Conservation (phyloP, 2,329 filamentous ascomycete genomes). For the Fusarium albidum region DNA sequence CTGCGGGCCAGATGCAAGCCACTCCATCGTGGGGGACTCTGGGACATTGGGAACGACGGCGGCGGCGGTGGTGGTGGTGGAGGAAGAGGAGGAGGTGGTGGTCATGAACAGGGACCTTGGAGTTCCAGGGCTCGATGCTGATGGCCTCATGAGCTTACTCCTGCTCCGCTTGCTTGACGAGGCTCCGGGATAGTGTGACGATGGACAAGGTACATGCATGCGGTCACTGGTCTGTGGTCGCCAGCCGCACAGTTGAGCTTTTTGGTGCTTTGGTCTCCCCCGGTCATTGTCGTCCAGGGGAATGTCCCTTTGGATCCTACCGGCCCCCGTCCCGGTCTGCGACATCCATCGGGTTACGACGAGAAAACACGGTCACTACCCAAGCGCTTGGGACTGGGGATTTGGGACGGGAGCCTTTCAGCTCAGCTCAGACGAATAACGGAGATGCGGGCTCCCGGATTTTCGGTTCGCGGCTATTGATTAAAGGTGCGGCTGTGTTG, state of each 20-base stretch:
- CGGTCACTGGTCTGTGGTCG: background rate
- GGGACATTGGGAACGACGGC: no score
- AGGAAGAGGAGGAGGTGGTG: no score
- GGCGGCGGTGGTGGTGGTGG: no score
- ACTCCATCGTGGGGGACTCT: no score
- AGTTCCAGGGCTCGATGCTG: background rate
- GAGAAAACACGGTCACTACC: background rate
- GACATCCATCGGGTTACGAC: background rate
- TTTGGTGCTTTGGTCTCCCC: slow-evolving; percentile 3
- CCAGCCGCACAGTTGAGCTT: background rate
- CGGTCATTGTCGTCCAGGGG: slow-evolving; percentile 3
- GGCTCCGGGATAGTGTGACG: slow-evolving; percentile 3
- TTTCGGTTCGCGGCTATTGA: slow-evolving; percentile 15
- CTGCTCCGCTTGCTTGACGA: background rate
- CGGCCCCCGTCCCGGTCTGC: slow-evolving; percentile 5
- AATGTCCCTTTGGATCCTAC: background rate
- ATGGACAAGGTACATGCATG: slow-evolving; percentile 15
- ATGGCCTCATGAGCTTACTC: slow-evolving; percentile 1
- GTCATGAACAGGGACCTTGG: background rate
- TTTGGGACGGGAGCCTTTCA: background rate
- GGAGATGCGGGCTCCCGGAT: slow-evolving; percentile 12
- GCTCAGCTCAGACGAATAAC: background rate
- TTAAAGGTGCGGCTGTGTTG: slow-evolving; percentile 15
- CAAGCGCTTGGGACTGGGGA: background rate
- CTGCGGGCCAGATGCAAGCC: slow-evolving; percentile 1